Conservation (phyloP, 768 basidiomycete genomes). For the Leccinum subgranulosum region DNA sequence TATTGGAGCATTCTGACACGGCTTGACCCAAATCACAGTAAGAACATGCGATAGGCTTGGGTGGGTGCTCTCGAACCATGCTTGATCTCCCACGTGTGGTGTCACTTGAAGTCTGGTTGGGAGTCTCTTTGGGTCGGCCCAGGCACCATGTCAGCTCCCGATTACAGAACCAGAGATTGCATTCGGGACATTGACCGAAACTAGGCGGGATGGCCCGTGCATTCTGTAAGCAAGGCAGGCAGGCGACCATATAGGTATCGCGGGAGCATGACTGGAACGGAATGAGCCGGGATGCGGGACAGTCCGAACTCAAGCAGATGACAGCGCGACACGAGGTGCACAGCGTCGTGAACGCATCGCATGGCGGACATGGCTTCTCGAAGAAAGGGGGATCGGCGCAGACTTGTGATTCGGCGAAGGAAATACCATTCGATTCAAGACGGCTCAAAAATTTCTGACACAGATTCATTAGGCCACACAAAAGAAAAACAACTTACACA, state of each 20-base stretch:
- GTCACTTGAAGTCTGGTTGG: not conserved
- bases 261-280: no score
- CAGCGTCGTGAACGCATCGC: not conserved
- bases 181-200: no score
- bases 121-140: conserved; percentile 15
- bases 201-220: no score
- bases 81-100: not conserved
- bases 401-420: no score
- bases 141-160: conserved; percentile 21
- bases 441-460: no score
- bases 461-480: not conserved
- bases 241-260: no score
- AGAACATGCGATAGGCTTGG: conserved; percentile 10
- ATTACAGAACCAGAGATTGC: not conserved
- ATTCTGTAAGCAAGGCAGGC: no score
- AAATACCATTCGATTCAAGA: no score
- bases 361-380: conserved; percentile 10
- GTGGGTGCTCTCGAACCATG: conserved; percentile 12
- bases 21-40: conserved; percentile 3
- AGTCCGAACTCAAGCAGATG: conserved; percentile 14
- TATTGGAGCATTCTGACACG: conserved; percentile 3
- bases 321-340: not conserved
- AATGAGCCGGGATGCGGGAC: no score
- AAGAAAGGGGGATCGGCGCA: no score
- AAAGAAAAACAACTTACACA: not conserved